Conservation (phyloP, 2,329 filamentous ascomycete species). For the Pseudomassariella vexata region DNA sequence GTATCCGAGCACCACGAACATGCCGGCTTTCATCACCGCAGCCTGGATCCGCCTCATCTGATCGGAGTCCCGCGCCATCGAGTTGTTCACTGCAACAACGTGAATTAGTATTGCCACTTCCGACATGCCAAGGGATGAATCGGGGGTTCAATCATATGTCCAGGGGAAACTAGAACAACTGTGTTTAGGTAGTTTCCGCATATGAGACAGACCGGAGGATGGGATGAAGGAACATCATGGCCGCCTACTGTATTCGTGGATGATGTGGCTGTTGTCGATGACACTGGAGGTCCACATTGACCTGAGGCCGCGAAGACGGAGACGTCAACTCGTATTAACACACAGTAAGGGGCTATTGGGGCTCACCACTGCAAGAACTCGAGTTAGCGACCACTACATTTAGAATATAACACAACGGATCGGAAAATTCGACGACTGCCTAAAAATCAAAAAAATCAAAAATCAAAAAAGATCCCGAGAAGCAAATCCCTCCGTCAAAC, state of each 20-base stretch:
- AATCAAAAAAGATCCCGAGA: not conserved
- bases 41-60: conserved; percentile 37
- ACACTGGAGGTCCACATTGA: conserved; percentile 31
- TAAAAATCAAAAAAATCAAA: not conserved
- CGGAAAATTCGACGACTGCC: no score
- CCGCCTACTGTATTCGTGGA: conserved; percentile 29
- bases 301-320: conserved; percentile 22
- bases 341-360: conserved; percentile 10
- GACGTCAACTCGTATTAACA: no score
- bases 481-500: conserved; percentile 2
- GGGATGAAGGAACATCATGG: no score
- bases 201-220: no score
- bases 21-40: conserved; percentile 33
- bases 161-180: no score
- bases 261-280: conserved; percentile 33
- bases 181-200: no score
- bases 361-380: conserved; percentile 2
- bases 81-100: no score
- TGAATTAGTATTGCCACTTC: no score
- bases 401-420: no score
- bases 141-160: no score
- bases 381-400: not conserved
- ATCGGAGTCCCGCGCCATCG: conserved; percentile 28
- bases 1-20: conserved; percentile 43
- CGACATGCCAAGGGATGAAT: no score